phyloP scores from a whole-genome alignment of 768 basidiomycete genomes.

The Agaricus blazei region DNA sequence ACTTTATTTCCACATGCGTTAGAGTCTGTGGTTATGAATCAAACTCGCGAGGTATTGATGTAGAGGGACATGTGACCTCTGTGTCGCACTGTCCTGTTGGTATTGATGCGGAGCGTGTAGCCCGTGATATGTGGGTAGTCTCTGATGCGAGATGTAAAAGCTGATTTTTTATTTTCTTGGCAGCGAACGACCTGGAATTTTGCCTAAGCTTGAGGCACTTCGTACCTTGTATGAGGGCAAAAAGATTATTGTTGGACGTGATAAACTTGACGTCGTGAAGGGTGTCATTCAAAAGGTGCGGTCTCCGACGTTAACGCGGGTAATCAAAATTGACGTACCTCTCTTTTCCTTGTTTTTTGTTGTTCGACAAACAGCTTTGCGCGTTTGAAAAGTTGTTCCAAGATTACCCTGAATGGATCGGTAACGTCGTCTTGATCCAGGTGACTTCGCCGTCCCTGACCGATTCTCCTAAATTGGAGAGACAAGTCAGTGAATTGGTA shows the following conservation, averaged over 20 bases:
- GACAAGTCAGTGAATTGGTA: constrained; percentile 90
- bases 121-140: constrained; percentile 61
- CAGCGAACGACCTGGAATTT: constrained; percentile 72
- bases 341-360: not conserved
- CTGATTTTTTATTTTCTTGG: too few relatives aligned
- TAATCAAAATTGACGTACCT: not conserved
- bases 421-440: constrained; percentile 83
- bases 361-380: constrained; percentile 51
- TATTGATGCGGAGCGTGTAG: constrained; percentile 88
- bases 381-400: constrained; percentile 93
- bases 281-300: constrained; percentile 91
- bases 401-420: constrained; percentile 94
- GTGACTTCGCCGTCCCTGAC: constrained; percentile 92
- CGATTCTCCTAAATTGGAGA: constrained; percentile 90
- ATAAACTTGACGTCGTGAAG: constrained; percentile 98
- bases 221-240: constrained; percentile 86
- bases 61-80: constrained; percentile 76
- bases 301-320: not conserved
- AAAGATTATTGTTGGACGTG: constrained; percentile 96
- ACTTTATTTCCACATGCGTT: constrained; percentile 92
- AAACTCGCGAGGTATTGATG: constrained; percentile 68
- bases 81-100: constrained; percentile 94
- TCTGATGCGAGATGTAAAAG: not conserved
- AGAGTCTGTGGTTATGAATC: constrained; percentile 96
- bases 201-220: constrained; percentile 87